Base-by-base conservation (phyloP, 208 protist species). In the Wallacemonas sp. region DNA sequence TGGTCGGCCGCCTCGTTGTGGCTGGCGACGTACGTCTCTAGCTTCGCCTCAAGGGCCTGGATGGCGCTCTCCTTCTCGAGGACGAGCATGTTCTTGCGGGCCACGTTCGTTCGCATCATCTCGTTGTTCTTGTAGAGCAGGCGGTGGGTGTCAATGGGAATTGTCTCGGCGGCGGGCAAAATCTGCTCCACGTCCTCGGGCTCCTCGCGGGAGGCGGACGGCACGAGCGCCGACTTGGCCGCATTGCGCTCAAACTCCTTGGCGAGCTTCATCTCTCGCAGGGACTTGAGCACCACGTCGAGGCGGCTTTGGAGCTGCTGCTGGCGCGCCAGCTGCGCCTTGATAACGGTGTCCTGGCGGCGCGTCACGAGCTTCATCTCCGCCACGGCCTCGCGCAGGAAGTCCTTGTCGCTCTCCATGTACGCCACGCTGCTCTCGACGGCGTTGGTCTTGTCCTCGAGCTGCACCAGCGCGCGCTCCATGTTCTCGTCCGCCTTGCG, bases 21-120 rank as follows among this genome's bases (percentile, higher is more conserved):
- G 22, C 54, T 65, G 23, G 77, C 73, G 31, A 85, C 78, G 57
- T 79, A 82, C 28, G 75, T 73, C 7, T 64, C 45, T 62, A 95
- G 38, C 62, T 86, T 93, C 46, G 84, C 82, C 49, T 95, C 86
- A 33, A 94, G 74, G 20, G 89, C 78, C 52, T 94, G 74, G 68
- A 97, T 78, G 10, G 79, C 84, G 46, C 74, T 81, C 65, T 94
- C 89, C 79, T 95, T 95, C 74, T 97, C 92, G 18, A 95, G 70
- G 59, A 93, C 86, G 29, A 97, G 70, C 85, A 97, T 93, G 66
- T 95, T 91, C 77, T 95, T 97, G 49, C 89, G 89, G 16, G 82
- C 82, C 50, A 94, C 80, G 57, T 72, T 91, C 18, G 76, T 84
- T 54, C 79, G 72, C 82, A 94, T 86, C 79, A 87, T 82, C 61